Conservation (phyloP, 768 basidiomycete species). For the Glaciozyma antarctica region DNA sequence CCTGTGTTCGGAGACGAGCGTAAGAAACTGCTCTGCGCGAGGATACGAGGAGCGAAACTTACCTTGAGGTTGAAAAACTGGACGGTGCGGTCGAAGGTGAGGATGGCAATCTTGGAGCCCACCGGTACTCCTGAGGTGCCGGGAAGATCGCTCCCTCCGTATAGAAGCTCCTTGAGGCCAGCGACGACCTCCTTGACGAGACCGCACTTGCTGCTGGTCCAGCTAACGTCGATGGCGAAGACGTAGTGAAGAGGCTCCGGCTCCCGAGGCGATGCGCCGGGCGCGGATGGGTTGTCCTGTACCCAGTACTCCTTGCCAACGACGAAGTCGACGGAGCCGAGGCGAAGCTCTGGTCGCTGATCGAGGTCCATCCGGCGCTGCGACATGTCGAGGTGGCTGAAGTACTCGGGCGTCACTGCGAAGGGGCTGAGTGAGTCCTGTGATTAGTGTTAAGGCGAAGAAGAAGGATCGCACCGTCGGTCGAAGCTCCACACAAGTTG, state of each 20-base stretch:
- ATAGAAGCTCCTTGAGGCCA: conserved; percentile 55
- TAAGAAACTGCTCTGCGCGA: background rate
- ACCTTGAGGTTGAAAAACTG: conserved; percentile 84
- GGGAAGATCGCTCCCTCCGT: conserved; percentile 42
- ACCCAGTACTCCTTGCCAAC: conserved; percentile 84
- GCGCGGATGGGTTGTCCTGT: conserved; percentile 36
- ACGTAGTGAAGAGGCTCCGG: conserved; percentile 65
- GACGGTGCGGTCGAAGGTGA: conserved; percentile 69
- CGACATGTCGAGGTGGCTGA: conserved; percentile 68
- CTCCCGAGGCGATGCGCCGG: conserved; percentile 40
- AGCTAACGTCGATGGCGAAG: conserved; percentile 80
- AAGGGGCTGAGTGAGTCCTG: background rate
- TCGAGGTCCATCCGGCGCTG: conserved; percentile 68
- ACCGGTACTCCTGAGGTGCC: conserved; percentile 30
- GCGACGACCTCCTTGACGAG: conserved; percentile 59
- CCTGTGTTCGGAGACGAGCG: conserved; percentile 34
- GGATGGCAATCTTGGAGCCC: conserved; percentile 52
- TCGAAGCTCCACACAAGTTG: conserved; percentile 75
- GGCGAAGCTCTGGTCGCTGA: conserved; percentile 72
- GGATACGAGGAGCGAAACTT: conserved; percentile 18
- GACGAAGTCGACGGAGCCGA: conserved; percentile 83
- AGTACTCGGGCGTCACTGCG: conserved; percentile 70
- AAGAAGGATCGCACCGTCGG: conserved; percentile 57
- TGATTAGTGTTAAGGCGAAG: too few species aligned
- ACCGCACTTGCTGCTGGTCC: conserved; percentile 57